Evolutionary conservation across 352 stramenopile species (phyloP).

Genomic region (Pythium angustatum): DNA sequence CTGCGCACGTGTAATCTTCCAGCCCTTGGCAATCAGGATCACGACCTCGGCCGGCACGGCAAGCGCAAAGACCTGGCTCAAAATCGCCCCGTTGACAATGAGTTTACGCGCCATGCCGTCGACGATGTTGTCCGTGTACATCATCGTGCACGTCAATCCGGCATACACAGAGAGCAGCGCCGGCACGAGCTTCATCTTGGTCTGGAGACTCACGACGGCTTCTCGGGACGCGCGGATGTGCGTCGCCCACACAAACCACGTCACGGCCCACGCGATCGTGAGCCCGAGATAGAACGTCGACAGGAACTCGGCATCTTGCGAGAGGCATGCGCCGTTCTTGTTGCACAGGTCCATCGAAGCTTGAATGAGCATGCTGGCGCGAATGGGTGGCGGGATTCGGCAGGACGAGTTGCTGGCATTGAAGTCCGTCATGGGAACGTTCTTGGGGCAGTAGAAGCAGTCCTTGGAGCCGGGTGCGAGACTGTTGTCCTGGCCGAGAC

Average conservation of each 20-base stretch:
- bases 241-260: constrained; percentile 44
- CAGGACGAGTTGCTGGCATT: constrained; percentile 15
- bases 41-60: constrained; percentile 50
- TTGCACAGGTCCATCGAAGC: constrained; percentile 59
- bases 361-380: constrained; percentile 37
- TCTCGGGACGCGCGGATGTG: constrained; percentile 50
- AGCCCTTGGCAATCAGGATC: constrained; percentile 65
- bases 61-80: constrained; percentile 47
- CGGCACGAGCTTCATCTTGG: constrained; percentile 56
- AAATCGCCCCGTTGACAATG: constrained; percentile 37
- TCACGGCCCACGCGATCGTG: constrained; percentile 37
- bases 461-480: constrained; percentile 1
- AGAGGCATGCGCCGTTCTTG: constrained; percentile 41
- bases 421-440: constrained; percentile 13
- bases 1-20: constrained; percentile 63
- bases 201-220: constrained; percentile 49
- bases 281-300: constrained; percentile 38
- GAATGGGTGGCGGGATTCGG: constrained; percentile 27
- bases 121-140: constrained; percentile 37
- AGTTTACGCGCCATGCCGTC: constrained; percentile 41
- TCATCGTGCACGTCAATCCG: constrained; percentile 30
- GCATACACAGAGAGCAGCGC: constrained; percentile 39
- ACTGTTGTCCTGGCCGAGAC: constrained; percentile 30
- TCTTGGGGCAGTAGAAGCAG: constrained; percentile 56
- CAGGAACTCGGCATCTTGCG: constrained; percentile 19